phyloP scores from a whole-genome alignment of 805 yeast species.

The Cyberlindnera galapagoensis region DNA sequence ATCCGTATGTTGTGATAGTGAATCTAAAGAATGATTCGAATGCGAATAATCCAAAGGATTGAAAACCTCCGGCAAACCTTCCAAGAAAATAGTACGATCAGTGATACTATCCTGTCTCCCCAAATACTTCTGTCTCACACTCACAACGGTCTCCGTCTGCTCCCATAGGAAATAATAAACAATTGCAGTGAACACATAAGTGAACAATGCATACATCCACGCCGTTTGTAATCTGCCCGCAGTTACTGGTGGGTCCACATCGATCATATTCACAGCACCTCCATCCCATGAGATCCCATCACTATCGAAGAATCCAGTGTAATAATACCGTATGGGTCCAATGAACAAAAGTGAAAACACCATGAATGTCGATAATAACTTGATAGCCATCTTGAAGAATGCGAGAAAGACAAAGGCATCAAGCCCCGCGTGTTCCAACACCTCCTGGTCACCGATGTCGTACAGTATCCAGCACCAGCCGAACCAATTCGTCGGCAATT shows the following conservation, averaged over 20 bases:
- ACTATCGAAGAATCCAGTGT: slow-evolving; percentile 73
- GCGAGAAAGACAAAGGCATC: slow-evolving; percentile 91
- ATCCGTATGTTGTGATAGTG: slow-evolving; percentile 3
- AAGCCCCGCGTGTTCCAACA: slow-evolving; percentile 83
- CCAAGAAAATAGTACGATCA: slow-evolving; percentile 80
- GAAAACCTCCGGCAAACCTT: slow-evolving; percentile 81
- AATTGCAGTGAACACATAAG: slow-evolving; percentile 75
- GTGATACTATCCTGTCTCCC: slow-evolving; percentile 87
- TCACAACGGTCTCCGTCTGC: slow-evolving; percentile 69
- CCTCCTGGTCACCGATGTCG: slow-evolving; percentile 65
- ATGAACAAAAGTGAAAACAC: slow-evolving; percentile 68
- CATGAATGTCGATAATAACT: slow-evolving; percentile 57
- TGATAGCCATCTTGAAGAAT: slow-evolving; percentile 85
- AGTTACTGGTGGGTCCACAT: slow-evolving; percentile 20
- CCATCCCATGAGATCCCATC: slow-evolving; percentile 34
- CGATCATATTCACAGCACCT: slow-evolving; percentile 12
- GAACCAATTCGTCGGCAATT: slow-evolving; percentile 44
- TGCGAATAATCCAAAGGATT: slow-evolving; percentile 32
- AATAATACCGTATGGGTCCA: slow-evolving; percentile 80
- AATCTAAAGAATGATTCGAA: slow-evolving; percentile 10
- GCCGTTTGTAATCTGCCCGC: slow-evolving; percentile 47
- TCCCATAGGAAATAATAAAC: slow-evolving; percentile 56
- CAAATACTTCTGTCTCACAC: slow-evolving; percentile 71
- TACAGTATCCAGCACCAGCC: slow-evolving; percentile 79
- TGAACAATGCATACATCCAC: slow-evolving; percentile 86